These are phyloP conservation scores for Salvia splendens DNA, from an alignment of 257 asterid genomes.

Conservation along the genomic window DNA sequence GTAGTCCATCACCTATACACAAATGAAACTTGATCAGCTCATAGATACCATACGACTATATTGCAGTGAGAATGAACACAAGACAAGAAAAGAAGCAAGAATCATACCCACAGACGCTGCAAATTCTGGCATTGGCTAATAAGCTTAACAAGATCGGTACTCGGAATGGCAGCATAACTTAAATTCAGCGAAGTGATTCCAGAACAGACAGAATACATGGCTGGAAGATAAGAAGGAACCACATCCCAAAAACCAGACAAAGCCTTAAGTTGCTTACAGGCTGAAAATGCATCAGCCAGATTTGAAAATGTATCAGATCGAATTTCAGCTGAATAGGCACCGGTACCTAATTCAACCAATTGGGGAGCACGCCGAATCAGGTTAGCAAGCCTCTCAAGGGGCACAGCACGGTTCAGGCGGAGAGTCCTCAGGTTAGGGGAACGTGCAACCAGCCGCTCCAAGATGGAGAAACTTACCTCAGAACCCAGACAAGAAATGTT, in stretches of 20 bases:
- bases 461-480: constrained; percentile 58
- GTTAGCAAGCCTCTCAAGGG: constrained; percentile 68
- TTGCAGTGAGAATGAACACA: neutral
- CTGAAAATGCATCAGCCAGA: constrained; percentile 64
- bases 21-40: constrained; percentile 10
- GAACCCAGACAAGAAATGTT: constrained; percentile 63
- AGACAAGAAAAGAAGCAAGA: neutral
- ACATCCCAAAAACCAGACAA: constrained; percentile 95
- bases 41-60: neutral
- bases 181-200: constrained; percentile 76
- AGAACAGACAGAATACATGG: constrained; percentile 64
- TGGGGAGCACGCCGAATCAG: constrained; percentile 62
- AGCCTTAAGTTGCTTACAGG: constrained; percentile 71
- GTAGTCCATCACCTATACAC: constrained; percentile 74
- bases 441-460: constrained; percentile 70
- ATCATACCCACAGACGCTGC: constrained; percentile 82
- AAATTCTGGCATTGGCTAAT: constrained; percentile 70
- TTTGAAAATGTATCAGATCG: constrained; percentile 54
- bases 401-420: constrained; percentile 64
- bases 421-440: constrained; percentile 64
- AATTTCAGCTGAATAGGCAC: constrained; percentile 61
- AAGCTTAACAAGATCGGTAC: constrained; percentile 72
- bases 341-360: constrained; percentile 67
- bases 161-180: constrained; percentile 69
- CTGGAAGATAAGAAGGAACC: constrained; percentile 85